Conservation (phyloP, 2,329 filamentous ascomycete species). For the Zarea fungicola region DNA sequence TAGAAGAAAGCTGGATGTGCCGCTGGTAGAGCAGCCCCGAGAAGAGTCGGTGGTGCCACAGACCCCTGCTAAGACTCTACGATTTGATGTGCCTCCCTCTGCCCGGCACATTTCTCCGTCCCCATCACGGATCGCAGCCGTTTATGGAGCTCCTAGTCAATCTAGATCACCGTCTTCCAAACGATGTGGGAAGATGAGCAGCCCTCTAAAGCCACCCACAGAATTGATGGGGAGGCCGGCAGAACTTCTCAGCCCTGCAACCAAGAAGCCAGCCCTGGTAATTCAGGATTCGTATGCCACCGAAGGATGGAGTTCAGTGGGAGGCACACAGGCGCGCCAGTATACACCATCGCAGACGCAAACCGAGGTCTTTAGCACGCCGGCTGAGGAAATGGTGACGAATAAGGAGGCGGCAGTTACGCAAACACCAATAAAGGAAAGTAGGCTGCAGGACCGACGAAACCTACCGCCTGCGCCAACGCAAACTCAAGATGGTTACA, state of each 20-base stretch:
- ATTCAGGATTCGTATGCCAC: conserved; percentile 43
- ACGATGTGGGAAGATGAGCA: conserved; percentile 24
- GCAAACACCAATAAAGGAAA: too few relatives aligned
- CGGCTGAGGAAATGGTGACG: conserved; percentile 1
- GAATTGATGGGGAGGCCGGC: conserved; percentile 18
- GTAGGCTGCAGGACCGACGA: too few relatives aligned
- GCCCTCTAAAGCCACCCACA: conserved; percentile 16
- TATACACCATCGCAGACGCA: conserved; percentile 15
- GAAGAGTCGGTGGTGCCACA: conserved; percentile 36
- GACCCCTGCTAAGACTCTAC: conserved; percentile 33
- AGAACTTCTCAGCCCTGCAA: conserved; percentile 17
- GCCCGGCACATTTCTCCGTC: conserved; percentile 33
- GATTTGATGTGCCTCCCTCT: conserved; percentile 41
- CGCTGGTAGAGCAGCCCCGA: conserved; percentile 15
- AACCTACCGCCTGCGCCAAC: not conserved
- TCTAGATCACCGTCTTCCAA: conserved; percentile 34
- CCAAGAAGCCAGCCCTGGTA: conserved; percentile 25
- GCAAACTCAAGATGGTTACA: conserved; percentile 1
- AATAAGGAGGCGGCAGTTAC: too few relatives aligned
- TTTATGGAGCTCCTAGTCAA: conserved; percentile 31
- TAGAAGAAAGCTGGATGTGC: conserved; percentile 8
- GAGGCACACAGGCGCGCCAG: conserved; percentile 19
- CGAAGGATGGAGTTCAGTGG: conserved; percentile 25
- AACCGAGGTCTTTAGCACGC: conserved; percentile 14
- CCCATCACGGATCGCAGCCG: conserved; percentile 33